Evolutionary conservation across 78 protist genomes (phyloP).

Genomic region (Chrysochromulina parva): DNA sequence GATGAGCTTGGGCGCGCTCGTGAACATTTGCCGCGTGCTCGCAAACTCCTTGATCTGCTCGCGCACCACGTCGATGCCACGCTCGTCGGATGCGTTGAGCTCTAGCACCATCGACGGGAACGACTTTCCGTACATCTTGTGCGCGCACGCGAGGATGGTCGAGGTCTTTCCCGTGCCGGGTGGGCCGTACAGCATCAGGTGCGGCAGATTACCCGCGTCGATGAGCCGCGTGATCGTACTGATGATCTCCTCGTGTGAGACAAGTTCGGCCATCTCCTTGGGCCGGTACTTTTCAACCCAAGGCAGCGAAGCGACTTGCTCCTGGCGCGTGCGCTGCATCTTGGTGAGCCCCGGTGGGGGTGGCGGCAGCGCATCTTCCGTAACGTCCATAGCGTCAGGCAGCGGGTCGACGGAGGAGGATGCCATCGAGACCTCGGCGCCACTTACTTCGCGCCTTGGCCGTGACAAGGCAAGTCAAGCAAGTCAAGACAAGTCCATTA

Average conservation of each 20-base stretch:
- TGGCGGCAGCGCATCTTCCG: no score
- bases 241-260: constrained; percentile 81
- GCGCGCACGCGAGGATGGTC: constrained; percentile 93
- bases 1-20: constrained; percentile 69
- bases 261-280: constrained; percentile 52
- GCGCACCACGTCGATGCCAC: constrained; percentile 92
- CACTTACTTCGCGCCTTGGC: no score
- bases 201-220: constrained; percentile 76
- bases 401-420: no score
- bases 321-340: neutral
- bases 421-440: no score
- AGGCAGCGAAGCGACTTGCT: constrained; percentile 27
- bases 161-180: constrained; percentile 99
- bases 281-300: constrained; percentile 93
- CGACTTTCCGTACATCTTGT: constrained; percentile 77
- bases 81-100: constrained; percentile 98
- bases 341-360: neutral
- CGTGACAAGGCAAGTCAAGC: no score
- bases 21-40: constrained; percentile 53
- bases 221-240: constrained; percentile 63
- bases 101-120: constrained; percentile 56
- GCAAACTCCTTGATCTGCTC: constrained; percentile 83
- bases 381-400: neutral
- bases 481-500: no score
- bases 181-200: constrained; percentile 95